Percentiles rank a stretch among this genome's conserved stretches.
Conservation (phyloP, 306 rosid genomes). For the Trifolium pratense region DNA sequence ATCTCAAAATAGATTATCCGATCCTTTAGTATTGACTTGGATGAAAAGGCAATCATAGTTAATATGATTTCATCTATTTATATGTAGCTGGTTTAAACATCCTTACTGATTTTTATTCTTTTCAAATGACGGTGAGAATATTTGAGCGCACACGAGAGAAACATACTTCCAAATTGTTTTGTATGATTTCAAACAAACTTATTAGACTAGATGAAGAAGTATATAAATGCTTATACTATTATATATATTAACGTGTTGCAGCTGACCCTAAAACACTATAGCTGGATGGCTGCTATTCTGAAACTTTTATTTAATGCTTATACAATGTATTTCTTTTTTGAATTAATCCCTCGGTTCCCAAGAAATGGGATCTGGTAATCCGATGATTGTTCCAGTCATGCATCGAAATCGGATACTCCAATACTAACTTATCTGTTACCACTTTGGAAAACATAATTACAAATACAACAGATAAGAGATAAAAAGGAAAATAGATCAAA, state of each 20-base stretch:
- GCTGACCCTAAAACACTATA: background rate
- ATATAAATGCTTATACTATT: background rate
- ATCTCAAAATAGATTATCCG: background rate
- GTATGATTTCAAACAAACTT: background rate
- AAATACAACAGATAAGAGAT: background rate
- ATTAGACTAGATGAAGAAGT: constrained; percentile 8
- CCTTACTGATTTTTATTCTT: constrained; percentile 19
- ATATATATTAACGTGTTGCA: background rate
- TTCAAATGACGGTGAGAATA: constrained; percentile 4
- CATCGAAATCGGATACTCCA: background rate
- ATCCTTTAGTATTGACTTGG: constrained; percentile 1
- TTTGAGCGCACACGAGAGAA: constrained; percentile 25
- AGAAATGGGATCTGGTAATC: background rate
- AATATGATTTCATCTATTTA: constrained; percentile 10
- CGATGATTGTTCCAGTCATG: background rate
- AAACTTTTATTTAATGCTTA: background rate
- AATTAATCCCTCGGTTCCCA: background rate
- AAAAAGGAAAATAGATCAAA: constrained; percentile 6
- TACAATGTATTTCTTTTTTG: constrained; percentile 1
- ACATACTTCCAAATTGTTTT: background rate
- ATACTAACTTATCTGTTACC: background rate
- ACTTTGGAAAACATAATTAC: background rate
- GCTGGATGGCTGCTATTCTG: background rate
- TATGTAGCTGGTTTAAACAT: background rate
- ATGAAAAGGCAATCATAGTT: constrained; percentile 23